A percentile compares a stretch with the other conserved stretches of the same genome.
Conservation (phyloP, 352 stramenopile species). For the Hyaloperonospora brassicae region DNA sequence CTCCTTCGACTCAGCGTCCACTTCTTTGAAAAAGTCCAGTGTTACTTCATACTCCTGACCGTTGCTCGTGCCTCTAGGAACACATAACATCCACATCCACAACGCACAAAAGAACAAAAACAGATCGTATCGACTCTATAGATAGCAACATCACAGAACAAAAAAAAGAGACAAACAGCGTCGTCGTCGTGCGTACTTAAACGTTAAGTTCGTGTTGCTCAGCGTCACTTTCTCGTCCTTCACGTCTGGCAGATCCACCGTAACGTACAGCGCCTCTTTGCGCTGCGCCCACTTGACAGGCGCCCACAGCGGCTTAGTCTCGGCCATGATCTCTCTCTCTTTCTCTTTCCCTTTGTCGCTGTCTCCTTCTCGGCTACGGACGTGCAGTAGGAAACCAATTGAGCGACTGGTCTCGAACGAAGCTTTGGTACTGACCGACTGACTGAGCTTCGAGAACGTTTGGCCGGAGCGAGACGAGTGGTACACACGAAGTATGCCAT, state of each 20-base stretch:
- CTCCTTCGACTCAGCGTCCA: conserved; percentile 83
- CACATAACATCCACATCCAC: not conserved
- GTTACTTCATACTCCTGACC: conserved; percentile 90
- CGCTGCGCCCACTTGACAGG: conserved; percentile 95
- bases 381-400: too few relatives aligned
- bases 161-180: too few relatives aligned
- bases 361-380: not conserved
- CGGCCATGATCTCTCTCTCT: conserved; percentile 12
- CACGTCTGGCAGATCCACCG: conserved; percentile 91
- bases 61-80: conserved; percentile 78
- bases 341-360: too few relatives aligned
- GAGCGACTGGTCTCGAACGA: too few relatives aligned
- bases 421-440: conserved; percentile 10
- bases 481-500: conserved; percentile 3
- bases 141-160: too few relatives aligned
- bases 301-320: conserved; percentile 63
- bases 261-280: conserved; percentile 94
- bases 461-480: conserved; percentile 11
- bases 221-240: conserved; percentile 90
- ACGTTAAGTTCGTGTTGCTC: conserved; percentile 83
- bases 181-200: conserved; percentile 40
- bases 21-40: conserved; percentile 93
- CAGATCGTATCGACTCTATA: too few relatives aligned
- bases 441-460: conserved; percentile 30
- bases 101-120: too few relatives aligned